These are phyloP conservation scores for Tylopilus intermedius DNA, from an alignment of 768 basidiomycete genomes.

Conservation along the genomic window DNA sequence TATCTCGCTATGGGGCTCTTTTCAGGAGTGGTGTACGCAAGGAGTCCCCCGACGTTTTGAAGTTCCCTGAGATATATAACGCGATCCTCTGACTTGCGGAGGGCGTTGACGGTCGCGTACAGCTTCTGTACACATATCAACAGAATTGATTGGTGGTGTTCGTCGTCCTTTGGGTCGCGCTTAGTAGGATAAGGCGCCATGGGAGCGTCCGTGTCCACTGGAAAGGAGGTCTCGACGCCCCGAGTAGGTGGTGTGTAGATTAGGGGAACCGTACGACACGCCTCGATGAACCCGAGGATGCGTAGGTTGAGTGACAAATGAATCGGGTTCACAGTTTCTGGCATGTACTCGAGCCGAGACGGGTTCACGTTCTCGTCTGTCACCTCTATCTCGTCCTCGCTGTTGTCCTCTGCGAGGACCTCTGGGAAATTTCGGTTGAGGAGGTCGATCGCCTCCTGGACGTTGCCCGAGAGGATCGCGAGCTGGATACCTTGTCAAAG, in stretches of 20 bases:
- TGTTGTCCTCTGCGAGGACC: conserved; percentile 44
- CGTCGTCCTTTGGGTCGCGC: conserved; percentile 30
- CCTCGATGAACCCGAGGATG: conserved; percentile 84
- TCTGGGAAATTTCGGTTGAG: conserved; percentile 71
- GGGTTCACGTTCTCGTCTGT: conserved; percentile 26
- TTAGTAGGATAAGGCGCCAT: conserved; percentile 8
- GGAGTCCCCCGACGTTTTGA: conserved; percentile 64
- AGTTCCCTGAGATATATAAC: conserved; percentile 66
- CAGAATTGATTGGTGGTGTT: conserved; percentile 42
- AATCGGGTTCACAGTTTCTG: conserved; percentile 63
- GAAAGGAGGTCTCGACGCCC: conserved; percentile 5
- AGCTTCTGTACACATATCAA: conserved; percentile 63
- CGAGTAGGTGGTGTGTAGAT: conserved; percentile 31
- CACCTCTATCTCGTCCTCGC: conserved; percentile 11
- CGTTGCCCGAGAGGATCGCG: conserved; percentile 68
- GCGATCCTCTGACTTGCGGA: conserved; percentile 53
- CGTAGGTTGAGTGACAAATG: conserved; percentile 82
- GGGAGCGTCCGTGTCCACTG: conserved; percentile 8
- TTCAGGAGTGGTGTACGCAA: conserved; percentile 83
- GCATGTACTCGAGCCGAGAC: conserved; percentile 43
- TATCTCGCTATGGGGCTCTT: conserved; percentile 72
- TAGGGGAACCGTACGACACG: conserved; percentile 69
- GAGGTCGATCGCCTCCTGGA: conserved; percentile 62
- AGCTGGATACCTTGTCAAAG: conserved; percentile 56
- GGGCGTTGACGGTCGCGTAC: conserved; percentile 52